A percentile compares a stretch with the other conserved stretches of the same genome.
phyloP scores from a whole-genome alignment of 768 basidiomycete species.

The Amanita fuliginea region DNA sequence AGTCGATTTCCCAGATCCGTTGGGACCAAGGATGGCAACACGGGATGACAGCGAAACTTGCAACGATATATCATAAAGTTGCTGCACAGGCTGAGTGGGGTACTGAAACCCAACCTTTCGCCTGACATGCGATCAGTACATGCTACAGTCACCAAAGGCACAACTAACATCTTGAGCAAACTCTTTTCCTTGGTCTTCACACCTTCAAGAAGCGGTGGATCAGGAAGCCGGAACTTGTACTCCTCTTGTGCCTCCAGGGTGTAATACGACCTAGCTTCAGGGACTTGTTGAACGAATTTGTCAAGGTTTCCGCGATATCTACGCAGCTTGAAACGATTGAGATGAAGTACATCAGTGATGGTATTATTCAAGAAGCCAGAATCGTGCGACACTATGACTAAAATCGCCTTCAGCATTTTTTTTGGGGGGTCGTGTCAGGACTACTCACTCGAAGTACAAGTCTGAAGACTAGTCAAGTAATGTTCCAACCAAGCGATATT shows the following conservation, averaged over 20 bases:
- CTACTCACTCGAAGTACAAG: slow-evolving; percentile 79
- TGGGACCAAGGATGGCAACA: slow-evolving; percentile 96
- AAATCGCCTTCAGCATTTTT: not conserved
- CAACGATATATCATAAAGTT: slow-evolving; percentile 88
- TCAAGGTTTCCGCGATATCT: slow-evolving; percentile 94
- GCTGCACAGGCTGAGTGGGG: slow-evolving; percentile 75
- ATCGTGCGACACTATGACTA: slow-evolving; percentile 97
- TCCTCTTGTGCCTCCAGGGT: slow-evolving; percentile 91
- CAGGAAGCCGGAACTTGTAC: slow-evolving; percentile 97
- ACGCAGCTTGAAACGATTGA: slow-evolving; percentile 97
- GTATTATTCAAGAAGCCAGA: slow-evolving; percentile 96
- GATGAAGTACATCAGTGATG: slow-evolving; percentile 93
- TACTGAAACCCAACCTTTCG: slow-evolving; percentile 97
- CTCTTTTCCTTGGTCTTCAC: slow-evolving; percentile 99
- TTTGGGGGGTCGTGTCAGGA: slow-evolving; percentile 1
- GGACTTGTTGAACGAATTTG: slow-evolving; percentile 86
- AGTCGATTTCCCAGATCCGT: slow-evolving; percentile 98
- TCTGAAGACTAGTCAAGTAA: slow-evolving; percentile 79
- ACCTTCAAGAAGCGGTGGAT: slow-evolving; percentile 95
- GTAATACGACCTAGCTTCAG: slow-evolving; percentile 97
- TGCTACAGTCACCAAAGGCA: not conserved
- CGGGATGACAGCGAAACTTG: slow-evolving; percentile 98
- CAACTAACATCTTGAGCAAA: slow-evolving; percentile 73
- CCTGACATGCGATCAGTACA: slow-evolving; percentile 13
- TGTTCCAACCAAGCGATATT: slow-evolving; percentile 96